A percentile compares a stretch with the other conserved stretches of the same genome.
Evolutionary conservation across 306 rosid species (phyloP).

Genomic region (Herpetospermum pedunculosum): DNA sequence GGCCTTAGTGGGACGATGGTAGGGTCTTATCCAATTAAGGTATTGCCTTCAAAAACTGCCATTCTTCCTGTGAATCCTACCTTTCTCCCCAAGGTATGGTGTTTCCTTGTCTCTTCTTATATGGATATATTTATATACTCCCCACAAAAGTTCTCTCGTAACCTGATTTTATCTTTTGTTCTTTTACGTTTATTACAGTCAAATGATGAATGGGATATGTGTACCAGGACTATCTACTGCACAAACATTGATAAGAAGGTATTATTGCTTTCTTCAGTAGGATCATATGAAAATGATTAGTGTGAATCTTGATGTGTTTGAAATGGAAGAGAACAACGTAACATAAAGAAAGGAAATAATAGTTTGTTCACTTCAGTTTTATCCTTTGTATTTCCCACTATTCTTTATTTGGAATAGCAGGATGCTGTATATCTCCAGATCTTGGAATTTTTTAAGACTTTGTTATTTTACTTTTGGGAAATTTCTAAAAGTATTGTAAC

Average conservation of each 20-base stretch:
- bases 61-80: constrained; percentile 98
- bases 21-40: constrained; percentile 89
- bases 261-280: not conserved
- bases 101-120: not conserved
- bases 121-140: not conserved
- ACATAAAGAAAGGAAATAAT: not conserved
- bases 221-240: constrained; percentile 86
- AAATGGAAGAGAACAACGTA: not conserved
- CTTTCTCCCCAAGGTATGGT: constrained; percentile 82
- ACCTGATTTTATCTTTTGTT: not conserved
- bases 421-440: not conserved
- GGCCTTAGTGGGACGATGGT: constrained; percentile 88
- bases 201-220: constrained; percentile 96
- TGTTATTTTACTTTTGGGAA: not conserved
- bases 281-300: not conserved
- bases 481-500: not conserved
- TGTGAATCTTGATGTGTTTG: constrained; percentile 1
- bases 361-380: not conserved
- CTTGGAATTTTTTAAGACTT: not conserved
- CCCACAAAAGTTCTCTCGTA: constrained; percentile 2
- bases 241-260: constrained; percentile 98
- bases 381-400: not conserved
- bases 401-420: not conserved
- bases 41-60: constrained; percentile 95
- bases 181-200: constrained; percentile 41